phyloP scores from a whole-genome alignment of 345 rosid species.

The Excoecaria cochinchinensis region DNA sequence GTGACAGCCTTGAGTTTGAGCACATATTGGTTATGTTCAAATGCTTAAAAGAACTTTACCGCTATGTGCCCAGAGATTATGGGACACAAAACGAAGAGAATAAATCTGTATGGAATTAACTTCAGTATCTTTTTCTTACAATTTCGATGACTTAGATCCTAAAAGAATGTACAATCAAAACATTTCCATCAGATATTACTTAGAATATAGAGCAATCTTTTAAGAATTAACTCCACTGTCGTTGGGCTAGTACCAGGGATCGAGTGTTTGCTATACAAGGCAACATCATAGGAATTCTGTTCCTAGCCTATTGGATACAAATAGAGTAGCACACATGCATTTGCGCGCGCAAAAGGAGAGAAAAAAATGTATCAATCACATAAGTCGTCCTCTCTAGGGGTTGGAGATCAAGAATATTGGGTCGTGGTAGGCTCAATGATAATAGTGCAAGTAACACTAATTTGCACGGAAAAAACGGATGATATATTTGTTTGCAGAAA shows the following conservation, averaged over 20 bases:
- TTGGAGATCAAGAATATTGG: neutral
- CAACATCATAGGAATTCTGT: neutral
- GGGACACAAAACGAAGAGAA: neutral
- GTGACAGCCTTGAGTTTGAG: neutral
- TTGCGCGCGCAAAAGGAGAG: too few relatives aligned
- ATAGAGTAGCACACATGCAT: too few relatives aligned
- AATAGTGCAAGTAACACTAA: neutral
- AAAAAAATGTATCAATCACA: neutral
- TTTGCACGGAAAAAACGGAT: neutral
- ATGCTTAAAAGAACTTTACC: neutral
- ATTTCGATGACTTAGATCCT: neutral
- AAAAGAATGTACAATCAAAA: neutral
- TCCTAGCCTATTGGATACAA: neutral
- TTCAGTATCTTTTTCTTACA: neutral
- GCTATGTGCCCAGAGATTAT: neutral
- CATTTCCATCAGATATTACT: neutral
- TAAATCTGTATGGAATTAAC: too few relatives aligned
- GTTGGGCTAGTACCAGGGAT: neutral
- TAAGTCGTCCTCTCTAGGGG: neutral
- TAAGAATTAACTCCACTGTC: neutral
- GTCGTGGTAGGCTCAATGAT: neutral
- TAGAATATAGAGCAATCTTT: neutral
- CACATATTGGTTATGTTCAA: neutral
- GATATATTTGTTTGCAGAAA: too few relatives aligned
- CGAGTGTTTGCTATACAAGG: neutral